These are phyloP conservation scores for Jaapia argillacea DNA, from an alignment of 768 basidiomycete species.

Conservation along the genomic window DNA sequence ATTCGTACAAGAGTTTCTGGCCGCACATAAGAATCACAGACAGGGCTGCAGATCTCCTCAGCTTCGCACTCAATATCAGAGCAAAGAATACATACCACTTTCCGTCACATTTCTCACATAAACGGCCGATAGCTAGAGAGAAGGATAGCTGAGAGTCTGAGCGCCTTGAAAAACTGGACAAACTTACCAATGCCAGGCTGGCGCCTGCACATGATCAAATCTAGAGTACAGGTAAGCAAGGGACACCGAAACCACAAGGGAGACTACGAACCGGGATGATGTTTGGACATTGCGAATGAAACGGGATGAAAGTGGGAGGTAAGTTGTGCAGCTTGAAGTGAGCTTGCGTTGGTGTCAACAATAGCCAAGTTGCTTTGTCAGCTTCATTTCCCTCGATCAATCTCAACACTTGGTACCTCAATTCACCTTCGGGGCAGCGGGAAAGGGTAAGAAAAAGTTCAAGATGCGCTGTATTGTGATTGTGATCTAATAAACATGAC, in stretches of 20 bases:
- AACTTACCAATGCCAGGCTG: slow-evolving; percentile 91
- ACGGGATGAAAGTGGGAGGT: no score
- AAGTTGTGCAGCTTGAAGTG: no score
- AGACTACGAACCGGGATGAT: slow-evolving; percentile 60
- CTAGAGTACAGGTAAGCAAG: slow-evolving; percentile 26
- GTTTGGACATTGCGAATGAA: slow-evolving; percentile 74
- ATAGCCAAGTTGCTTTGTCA: no score
- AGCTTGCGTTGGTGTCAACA: no score
- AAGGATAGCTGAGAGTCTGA: slow-evolving; percentile 7
- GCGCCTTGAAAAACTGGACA: background rate
- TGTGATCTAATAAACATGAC: no score
- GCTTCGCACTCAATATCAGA: background rate
- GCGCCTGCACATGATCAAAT: slow-evolving; percentile 96
- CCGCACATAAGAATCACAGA: slow-evolving; percentile 98
- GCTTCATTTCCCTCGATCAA: no score
- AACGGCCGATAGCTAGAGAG: slow-evolving; percentile 79
- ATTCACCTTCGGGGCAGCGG: no score
- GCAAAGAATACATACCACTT: slow-evolving; percentile 67
- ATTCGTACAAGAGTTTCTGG: slow-evolving; percentile 97
- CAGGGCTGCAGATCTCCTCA: slow-evolving; percentile 48
- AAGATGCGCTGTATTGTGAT: no score
- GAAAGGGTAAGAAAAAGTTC: no score
- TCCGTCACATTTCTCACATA: slow-evolving; percentile 98
- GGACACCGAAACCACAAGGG: background rate
- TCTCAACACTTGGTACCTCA: no score